Base-by-base conservation (phyloP, 176 grass and related monocot genomes). In the Phoenix roebelenii region DNA sequence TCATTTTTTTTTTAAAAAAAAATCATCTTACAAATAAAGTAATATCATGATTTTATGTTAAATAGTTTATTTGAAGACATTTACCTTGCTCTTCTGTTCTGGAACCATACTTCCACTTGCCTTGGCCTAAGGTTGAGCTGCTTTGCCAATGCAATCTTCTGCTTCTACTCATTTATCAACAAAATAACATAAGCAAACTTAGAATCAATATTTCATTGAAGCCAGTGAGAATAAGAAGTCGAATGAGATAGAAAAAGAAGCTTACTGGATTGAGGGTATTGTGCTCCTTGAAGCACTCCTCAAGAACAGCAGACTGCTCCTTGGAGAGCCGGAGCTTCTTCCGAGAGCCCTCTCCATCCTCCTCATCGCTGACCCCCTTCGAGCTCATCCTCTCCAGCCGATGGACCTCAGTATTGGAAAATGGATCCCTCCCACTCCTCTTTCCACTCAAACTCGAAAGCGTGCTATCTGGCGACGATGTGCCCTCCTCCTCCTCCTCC, bases 91-190 rank as follows among this genome's bases (percentile, higher is more conserved):
- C 90, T 76, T 3, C 90, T 73, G 77, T 95, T 95, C 72, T 95
- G 86, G 70, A 95, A 95, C 90, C 90, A 95, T 51, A 95, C 90
- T 63, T 95, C 90, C 35, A 95, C 90, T 48, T 95, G 90, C 22
- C 90, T 72, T 50, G 90, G 85, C 64, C 90, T 64, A 5, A 95
- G 80, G 19, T 66, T 79, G 1, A 95, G 90, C 48, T 88, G 82
- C 57, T 50, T 80, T 0, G 90, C 90, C 19, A 95, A 61, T 0
- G 85, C 79, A 3, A 76, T 51, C 64, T 95, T 95, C 63, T 95
- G 90, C 74, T 95, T 88, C 85, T 88, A 80, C 18, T 4, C 12
- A 4, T 15, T 23, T 56, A 22, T 3, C 2, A 16, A 14, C 18
- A 50, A 14, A 15, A 25, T 59, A 23, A 52, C 50, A 24, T 20